Evolutionary conservation across 371 early-diverging fungal genomes (phyloP), one percentile per base, ranked within the genome.

Genomic region (Coemansia sp.): DNA sequence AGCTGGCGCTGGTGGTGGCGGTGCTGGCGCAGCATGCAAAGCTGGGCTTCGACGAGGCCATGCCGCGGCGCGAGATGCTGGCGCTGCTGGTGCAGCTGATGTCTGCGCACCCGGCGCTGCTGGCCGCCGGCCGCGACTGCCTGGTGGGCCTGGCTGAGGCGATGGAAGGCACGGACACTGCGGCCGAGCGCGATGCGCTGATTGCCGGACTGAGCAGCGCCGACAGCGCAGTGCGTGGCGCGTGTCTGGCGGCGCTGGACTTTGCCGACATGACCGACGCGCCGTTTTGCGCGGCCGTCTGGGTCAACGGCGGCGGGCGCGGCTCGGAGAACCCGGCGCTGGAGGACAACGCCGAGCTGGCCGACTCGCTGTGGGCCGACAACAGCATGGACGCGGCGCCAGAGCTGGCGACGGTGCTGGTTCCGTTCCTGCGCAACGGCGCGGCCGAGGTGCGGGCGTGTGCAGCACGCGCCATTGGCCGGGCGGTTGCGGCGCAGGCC

Each of bases 31-130:
- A 83, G 84, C 87, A 87, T 79, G 79, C 80, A 33, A 65, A 77
- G 12, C 70, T 81, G 30, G 91, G 86, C 40, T 79, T 74, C 31
- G 83, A 84, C 5, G 68, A 72, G 8, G 61, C 83, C 7, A 69
- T 90, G 64, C 95, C 94, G 16, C 84, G 94, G 30, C 77, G 80
- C 54, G 86, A 85, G 43, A 91, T 94, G 88, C 79, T 92, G 36
- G 79, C 68, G 3, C 80, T 84, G 65, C 72, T 93, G 58, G 68
- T 94, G 26, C 82, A 68, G 31, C 80, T 83, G 66, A 94, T 89
- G 84, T 87, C 80, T 67, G 86, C 78, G 40, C 89, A 84, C 79
- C 88, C 85, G 55, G 80, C 78, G 72, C 85, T 80, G 65, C 85
- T 81, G 65, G 85, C 82, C 72, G 77, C 59, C 67, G 89, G 83